Conservation (phyloP, 2,329 filamentous ascomycete genomes). For the Metarhizium humberi region DNA sequence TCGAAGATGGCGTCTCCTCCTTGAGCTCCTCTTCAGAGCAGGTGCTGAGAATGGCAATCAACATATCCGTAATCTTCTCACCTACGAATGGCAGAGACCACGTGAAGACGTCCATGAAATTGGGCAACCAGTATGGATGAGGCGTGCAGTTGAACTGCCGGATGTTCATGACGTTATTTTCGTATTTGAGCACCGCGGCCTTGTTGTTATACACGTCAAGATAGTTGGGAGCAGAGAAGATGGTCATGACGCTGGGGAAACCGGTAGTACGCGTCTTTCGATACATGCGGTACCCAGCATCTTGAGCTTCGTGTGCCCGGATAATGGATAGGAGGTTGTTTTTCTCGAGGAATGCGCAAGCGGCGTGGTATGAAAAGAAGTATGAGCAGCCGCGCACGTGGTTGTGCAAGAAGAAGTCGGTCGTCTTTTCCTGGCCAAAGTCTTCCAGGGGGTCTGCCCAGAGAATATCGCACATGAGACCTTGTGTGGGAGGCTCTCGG, state of each 20-base stretch:
- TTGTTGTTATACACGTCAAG: conserved; percentile 99
- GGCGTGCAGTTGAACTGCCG: conserved; percentile 99
- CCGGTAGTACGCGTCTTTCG: conserved; percentile 95
- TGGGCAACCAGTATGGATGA: conserved; percentile 97
- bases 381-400: conserved; percentile 97
- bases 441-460: conserved; percentile 98
- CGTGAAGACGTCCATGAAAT: conserved; percentile 99
- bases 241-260: conserved; percentile 99
- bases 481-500: conserved; percentile 92
- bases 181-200: conserved; percentile 95
- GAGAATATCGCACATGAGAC: conserved; percentile 97
- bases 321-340: conserved; percentile 97
- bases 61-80: conserved; percentile 99
- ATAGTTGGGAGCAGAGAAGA: conserved; percentile 98
- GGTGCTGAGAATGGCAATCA: conserved; percentile 95
- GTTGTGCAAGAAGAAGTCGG: conserved; percentile 96
- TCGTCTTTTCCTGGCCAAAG: conserved; percentile 97
- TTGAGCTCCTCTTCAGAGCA: conserved; percentile 98
- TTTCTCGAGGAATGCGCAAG: conserved; percentile 96
- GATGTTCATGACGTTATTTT: conserved; percentile 99
- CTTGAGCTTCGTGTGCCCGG: conserved; percentile 94
- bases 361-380: conserved; percentile 97
- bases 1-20: conserved; percentile 66
- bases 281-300: conserved; percentile 98
- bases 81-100: conserved; percentile 98